A percentile compares a stretch with the other conserved stretches of the same genome.
These are phyloP conservation scores for Fusarium sarcochroum DNA, from an alignment of 2,329 filamentous ascomycete species.

Conservation along the genomic window DNA sequence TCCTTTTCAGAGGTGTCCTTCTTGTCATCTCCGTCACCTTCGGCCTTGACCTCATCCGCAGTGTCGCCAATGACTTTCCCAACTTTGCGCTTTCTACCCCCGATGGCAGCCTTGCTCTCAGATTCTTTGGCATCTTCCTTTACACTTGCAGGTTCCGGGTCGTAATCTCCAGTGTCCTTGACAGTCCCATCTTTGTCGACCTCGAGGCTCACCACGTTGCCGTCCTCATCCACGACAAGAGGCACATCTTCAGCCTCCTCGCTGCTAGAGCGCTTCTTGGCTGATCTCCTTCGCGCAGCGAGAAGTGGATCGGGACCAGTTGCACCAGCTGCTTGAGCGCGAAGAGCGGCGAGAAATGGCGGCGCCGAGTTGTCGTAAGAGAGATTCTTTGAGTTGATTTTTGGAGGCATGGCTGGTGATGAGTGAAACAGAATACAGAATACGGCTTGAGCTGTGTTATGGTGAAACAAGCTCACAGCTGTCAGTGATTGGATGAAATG, in stretches of 20 bases:
- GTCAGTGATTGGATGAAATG: conserved; percentile 16
- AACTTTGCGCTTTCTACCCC: conserved; percentile 68
- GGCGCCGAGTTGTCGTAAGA: conserved; percentile 73
- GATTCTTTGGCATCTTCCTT: conserved; percentile 52
- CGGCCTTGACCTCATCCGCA: conserved; percentile 46
- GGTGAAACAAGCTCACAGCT: conserved; percentile 30
- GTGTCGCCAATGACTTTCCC: conserved; percentile 55
- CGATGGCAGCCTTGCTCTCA: conserved; percentile 51
- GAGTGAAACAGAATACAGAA: conserved; percentile 1
- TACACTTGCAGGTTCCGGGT: conserved; percentile 41
- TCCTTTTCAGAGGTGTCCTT: conserved; percentile 46
- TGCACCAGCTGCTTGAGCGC: conserved; percentile 65
- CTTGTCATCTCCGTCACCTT: conserved; percentile 29
- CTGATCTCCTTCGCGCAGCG: conserved; percentile 63
- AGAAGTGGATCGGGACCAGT: conserved; percentile 67
- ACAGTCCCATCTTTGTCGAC: conserved; percentile 61
- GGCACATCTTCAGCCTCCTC: conserved; percentile 84
- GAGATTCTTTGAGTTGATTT: conserved; percentile 80
- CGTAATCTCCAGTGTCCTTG: conserved; percentile 49
- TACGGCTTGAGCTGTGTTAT: conserved; percentile 3
- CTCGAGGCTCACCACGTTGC: conserved; percentile 71
- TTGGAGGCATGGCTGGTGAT: conserved; percentile 61
- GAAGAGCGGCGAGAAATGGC: conserved; percentile 71
- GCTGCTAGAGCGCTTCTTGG: conserved; percentile 70
- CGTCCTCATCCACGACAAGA: conserved; percentile 80